Conservation (phyloP, 768 basidiomycete genomes). For the Russula sp. region DNA sequence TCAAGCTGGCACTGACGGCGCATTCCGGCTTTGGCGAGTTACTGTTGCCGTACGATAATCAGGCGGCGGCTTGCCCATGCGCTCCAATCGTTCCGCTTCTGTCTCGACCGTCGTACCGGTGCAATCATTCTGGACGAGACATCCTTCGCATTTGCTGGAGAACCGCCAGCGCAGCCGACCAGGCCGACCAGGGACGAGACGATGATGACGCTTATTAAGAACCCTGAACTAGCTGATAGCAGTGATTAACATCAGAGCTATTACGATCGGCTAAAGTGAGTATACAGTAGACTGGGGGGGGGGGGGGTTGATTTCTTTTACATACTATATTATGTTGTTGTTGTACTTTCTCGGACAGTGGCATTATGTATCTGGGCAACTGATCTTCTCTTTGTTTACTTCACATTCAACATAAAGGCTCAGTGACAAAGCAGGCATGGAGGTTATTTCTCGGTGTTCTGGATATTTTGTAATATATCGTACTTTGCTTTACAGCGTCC, state of each 20-base stretch:
- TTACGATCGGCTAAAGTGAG: neutral
- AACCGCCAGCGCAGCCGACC: neutral
- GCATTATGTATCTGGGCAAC: neutral
- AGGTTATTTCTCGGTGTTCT: no score
- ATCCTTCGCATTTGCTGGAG: constrained; percentile 1
- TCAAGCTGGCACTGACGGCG: constrained; percentile 22
- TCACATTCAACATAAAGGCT: no score
- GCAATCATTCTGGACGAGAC: constrained; percentile 28
- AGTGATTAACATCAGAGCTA: neutral
- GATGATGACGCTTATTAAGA: constrained; percentile 25
- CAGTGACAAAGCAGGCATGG: no score
- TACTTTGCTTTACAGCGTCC: neutral
- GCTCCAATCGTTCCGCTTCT: constrained; percentile 25
- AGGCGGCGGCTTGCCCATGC: constrained; percentile 2
- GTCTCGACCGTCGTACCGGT: constrained; percentile 29
- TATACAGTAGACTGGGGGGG: neutral
- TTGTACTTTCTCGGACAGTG: neutral
- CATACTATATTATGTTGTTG: neutral
- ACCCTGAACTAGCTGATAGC: neutral
- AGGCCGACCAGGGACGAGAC: constrained; percentile 17
- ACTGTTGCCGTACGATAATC: constrained; percentile 23
- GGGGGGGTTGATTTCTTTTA: neutral
- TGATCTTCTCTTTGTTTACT: no score
- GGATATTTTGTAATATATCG: neutral
- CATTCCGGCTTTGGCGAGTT: constrained; percentile 30